Evolutionary conservation across 2,329 filamentous ascomycete genomes (phyloP).

Genomic region (Cercospora sp.): DNA sequence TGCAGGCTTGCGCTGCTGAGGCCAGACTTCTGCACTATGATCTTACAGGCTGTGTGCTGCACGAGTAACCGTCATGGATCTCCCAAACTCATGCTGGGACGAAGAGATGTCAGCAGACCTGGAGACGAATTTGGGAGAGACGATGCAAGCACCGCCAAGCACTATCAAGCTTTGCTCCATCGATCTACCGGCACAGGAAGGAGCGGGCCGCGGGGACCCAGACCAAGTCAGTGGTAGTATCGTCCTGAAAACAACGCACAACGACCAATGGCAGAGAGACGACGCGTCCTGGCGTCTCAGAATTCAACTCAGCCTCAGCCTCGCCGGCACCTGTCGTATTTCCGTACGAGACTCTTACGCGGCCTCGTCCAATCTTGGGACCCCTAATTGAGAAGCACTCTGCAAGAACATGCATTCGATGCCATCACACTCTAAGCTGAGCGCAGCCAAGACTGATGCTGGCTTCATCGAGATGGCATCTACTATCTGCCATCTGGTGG

Average conservation of each 20-base stretch:
- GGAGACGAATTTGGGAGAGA: too few relatives aligned
- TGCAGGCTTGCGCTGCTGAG: too few relatives aligned
- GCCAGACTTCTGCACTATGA: too few relatives aligned
- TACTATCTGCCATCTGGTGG: background rate
- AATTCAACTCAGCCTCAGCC: background rate
- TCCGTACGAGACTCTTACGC: background rate
- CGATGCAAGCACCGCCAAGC: too few relatives aligned
- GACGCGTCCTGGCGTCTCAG: background rate
- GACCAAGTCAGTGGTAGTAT: too few relatives aligned
- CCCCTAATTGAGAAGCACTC: background rate
- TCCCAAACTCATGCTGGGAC: too few relatives aligned
- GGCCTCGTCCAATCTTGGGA: background rate
- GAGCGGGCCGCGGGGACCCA: too few relatives aligned
- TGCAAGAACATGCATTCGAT: background rate
- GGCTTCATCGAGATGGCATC: background rate
- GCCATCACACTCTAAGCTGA: background rate
- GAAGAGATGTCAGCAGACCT: too few relatives aligned
- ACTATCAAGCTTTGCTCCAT: too few relatives aligned
- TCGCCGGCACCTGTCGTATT: background rate
- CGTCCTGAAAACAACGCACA: background rate
- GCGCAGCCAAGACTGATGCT: background rate
- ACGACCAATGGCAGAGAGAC: background rate
- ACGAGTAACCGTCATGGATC: too few relatives aligned
- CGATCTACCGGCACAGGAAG: too few relatives aligned
- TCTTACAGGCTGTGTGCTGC: too few relatives aligned